Conservation (phyloP, 2,329 filamentous ascomycete species). For the Sporothrix pallida region DNA sequence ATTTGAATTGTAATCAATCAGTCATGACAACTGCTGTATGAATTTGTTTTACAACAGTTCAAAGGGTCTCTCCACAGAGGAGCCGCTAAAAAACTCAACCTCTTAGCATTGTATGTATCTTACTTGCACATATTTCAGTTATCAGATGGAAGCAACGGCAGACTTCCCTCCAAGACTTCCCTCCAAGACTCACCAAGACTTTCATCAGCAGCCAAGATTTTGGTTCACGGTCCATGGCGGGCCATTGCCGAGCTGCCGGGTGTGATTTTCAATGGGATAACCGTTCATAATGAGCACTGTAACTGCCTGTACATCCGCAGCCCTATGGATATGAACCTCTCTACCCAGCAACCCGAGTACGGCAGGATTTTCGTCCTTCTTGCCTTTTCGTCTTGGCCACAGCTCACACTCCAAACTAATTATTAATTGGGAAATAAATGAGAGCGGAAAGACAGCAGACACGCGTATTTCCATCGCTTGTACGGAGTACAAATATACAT, state of each 20-base stretch:
- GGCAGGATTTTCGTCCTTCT: not conserved
- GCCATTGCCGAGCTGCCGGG: not conserved
- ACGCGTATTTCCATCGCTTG: not conserved
- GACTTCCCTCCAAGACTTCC: not conserved
- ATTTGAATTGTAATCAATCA: not conserved
- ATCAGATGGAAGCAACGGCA: constrained; percentile 7
- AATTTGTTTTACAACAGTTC: not conserved
- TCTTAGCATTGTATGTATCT: too few relatives aligned
- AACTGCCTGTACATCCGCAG: not conserved
- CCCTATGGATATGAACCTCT: not conserved
- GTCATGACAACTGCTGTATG: not conserved
- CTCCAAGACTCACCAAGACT: not conserved
- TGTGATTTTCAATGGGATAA: not conserved
- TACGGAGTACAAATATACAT: too few relatives aligned
- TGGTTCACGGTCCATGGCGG: not conserved
- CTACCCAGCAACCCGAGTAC: not conserved
- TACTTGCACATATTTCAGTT: not conserved
- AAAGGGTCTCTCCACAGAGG: not conserved
- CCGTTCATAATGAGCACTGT: too few relatives aligned
- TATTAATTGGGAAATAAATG: too few relatives aligned
- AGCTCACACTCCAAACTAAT: too few relatives aligned
- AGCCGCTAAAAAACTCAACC: not conserved
- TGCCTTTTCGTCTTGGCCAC: too few relatives aligned
- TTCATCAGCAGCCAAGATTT: not conserved
- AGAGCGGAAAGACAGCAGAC: not conserved